Evolutionary conservation across 2,329 filamentous ascomycete genomes (phyloP).

Genomic region (Paracoccidioides brasiliensis): DNA sequence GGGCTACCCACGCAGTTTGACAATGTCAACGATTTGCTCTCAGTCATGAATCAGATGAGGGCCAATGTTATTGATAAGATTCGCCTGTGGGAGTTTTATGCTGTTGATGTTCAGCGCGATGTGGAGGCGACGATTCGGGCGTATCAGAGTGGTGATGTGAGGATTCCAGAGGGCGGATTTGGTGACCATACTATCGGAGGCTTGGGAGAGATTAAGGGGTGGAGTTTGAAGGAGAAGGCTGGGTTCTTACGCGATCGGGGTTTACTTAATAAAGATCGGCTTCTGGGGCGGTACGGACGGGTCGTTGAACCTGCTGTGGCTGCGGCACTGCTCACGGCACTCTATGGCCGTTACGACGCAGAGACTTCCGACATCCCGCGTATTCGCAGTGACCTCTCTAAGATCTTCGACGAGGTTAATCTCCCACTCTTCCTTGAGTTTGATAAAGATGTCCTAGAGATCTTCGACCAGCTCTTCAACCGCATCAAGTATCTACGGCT

Average conservation of each 20-base stretch:
- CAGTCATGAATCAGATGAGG: constrained; percentile 76
- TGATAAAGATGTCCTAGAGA: constrained; percentile 66
- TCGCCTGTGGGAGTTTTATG: constrained; percentile 88
- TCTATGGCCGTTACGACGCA: constrained; percentile 56
- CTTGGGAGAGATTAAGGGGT: constrained; percentile 40
- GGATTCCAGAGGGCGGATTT: constrained; percentile 42
- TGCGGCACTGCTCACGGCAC: constrained; percentile 53
- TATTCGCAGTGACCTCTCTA: constrained; percentile 39
- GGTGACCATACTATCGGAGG: constrained; percentile 36
- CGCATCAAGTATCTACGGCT: constrained; percentile 88
- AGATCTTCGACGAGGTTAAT: constrained; percentile 72
- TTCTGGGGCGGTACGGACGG: constrained; percentile 70
- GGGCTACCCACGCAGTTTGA: constrained; percentile 65
- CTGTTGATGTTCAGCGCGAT: constrained; percentile 63
- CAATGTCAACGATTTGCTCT: constrained; percentile 56
- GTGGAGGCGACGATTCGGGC: constrained; percentile 54
- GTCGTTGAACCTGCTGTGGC: constrained; percentile 54
- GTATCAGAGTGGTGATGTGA: constrained; percentile 53
- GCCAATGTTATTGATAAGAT: constrained; percentile 63
- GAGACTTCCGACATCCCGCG: constrained; percentile 30
- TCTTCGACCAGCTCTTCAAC: constrained; percentile 84
- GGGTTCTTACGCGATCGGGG: constrained; percentile 53
- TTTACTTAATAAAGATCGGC: constrained; percentile 54
- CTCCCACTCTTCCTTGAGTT: constrained; percentile 85
- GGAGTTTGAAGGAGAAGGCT: constrained; percentile 46